Conservation (phyloP, 768 basidiomycete genomes). For the Fomitopsis pulvina region DNA sequence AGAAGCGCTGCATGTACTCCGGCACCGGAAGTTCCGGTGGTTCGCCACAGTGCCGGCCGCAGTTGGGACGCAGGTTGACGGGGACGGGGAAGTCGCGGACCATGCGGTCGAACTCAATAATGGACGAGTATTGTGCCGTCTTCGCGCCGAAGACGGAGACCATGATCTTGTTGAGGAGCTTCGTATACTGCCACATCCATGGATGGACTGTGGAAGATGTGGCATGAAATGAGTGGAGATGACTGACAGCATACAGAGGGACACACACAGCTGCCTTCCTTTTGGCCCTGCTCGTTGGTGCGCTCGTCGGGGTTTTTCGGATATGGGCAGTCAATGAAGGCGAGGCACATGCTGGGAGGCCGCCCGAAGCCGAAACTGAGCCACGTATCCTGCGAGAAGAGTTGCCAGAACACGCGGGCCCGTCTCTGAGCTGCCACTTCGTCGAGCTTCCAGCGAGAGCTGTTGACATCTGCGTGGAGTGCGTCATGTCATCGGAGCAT, state of each 20-base stretch:
- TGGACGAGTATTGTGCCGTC: slow-evolving; percentile 32
- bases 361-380: slow-evolving; percentile 55
- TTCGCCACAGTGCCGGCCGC: slow-evolving; percentile 11
- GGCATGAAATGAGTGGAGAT: not conserved
- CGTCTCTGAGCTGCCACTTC: slow-evolving; percentile 39
- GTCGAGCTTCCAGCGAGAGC: slow-evolving; percentile 52
- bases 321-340: slow-evolving; percentile 51
- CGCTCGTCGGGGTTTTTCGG: slow-evolving; percentile 39
- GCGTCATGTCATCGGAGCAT: no score
- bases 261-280: slow-evolving; percentile 37
- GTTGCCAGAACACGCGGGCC: slow-evolving; percentile 57
- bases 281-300: slow-evolving; percentile 26
- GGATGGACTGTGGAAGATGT: slow-evolving; percentile 36
- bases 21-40: slow-evolving; percentile 7
- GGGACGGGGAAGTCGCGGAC: slow-evolving; percentile 47
- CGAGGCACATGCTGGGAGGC: slow-evolving; percentile 46
- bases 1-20: slow-evolving; percentile 14
- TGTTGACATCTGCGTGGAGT: slow-evolving; percentile 45
- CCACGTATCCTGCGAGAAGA: slow-evolving; percentile 60
- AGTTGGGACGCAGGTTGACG: slow-evolving; percentile 31
- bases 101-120: slow-evolving; percentile 43
- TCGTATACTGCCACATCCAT: slow-evolving; percentile 52
- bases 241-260: not conserved
- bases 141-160: slow-evolving; percentile 40
- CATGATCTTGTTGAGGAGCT: slow-evolving; percentile 45